A percentile compares a stretch with the other conserved stretches of the same genome.
Evolutionary conservation across 2,329 filamentous ascomycete genomes (phyloP).

Genomic region (Aspergillus oerlinghausenensis): DNA sequence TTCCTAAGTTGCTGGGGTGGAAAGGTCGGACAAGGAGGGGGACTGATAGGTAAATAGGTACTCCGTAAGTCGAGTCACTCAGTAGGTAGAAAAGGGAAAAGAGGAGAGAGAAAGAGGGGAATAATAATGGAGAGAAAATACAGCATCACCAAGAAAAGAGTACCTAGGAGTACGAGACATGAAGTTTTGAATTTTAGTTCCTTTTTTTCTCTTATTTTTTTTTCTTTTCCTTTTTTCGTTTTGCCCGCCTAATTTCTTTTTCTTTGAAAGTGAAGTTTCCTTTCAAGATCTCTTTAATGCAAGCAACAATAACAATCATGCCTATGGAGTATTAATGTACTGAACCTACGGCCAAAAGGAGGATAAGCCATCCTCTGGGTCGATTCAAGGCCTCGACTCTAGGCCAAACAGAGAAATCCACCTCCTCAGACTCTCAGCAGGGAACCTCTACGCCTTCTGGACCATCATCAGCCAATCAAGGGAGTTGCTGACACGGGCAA

Average conservation of each 20-base stretch:
- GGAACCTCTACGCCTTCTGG: slow-evolving; percentile 14
- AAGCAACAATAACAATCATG: background rate
- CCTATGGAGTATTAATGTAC: background rate
- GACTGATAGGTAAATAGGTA: background rate
- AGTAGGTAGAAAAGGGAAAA: slow-evolving; percentile 1
- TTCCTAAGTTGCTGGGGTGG: slow-evolving; percentile 1
- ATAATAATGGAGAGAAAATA: background rate
- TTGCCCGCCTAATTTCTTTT: background rate
- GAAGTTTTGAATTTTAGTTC: background rate
- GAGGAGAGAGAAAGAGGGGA: slow-evolving; percentile 3
- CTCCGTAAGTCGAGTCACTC: slow-evolving; percentile 1
- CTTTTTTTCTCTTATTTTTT: background rate
- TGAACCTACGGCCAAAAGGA: background rate
- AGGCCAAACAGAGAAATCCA: slow-evolving; percentile 8
- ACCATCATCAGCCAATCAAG: slow-evolving; percentile 12
- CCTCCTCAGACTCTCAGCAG: slow-evolving; percentile 2
- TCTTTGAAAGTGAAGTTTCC: background rate
- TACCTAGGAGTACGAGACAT: slow-evolving; percentile 3
- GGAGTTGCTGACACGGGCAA: background rate
- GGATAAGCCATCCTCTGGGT: slow-evolving; percentile 3
- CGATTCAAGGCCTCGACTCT: slow-evolving; percentile 16
- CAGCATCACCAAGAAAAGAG: slow-evolving; percentile 1
- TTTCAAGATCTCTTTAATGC: background rate
- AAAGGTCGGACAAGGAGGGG: slow-evolving; percentile 3
- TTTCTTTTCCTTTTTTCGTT: background rate